Conservation (phyloP, 2,329 filamentous ascomycete genomes). For the Ascochyta rabiei region DNA sequence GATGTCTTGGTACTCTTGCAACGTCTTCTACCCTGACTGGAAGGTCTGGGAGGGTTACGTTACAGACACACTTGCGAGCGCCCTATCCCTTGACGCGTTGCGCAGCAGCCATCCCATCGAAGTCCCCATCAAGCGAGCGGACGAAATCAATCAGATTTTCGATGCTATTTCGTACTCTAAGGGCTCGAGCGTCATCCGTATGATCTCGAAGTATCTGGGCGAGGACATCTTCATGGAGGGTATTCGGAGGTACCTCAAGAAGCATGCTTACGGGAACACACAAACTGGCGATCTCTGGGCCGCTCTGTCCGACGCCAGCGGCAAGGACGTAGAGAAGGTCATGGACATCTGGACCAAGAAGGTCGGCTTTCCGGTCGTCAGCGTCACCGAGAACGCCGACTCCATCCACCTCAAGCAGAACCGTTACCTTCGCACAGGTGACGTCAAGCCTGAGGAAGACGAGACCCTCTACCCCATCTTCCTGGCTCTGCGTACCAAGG, state of each 20-base stretch:
- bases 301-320: constrained; percentile 83
- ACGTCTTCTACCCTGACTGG: constrained; percentile 96
- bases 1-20: constrained; percentile 95
- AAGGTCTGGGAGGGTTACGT: constrained; percentile 97
- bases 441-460: constrained; percentile 93
- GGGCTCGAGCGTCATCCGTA: constrained; percentile 91
- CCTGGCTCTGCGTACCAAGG: constrained; percentile 80
- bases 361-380: constrained; percentile 89
- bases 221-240: constrained; percentile 94
- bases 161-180: constrained; percentile 98
- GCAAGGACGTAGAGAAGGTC: constrained; percentile 85
- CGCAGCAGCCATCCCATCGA: constrained; percentile 96
- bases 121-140: constrained; percentile 91
- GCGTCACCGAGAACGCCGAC: constrained; percentile 76
- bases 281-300: constrained; percentile 90
- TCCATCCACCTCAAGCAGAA: constrained; percentile 92
- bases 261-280: constrained; percentile 96
- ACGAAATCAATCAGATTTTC: constrained; percentile 98
- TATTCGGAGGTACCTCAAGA: constrained; percentile 88
- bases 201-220: constrained; percentile 95
- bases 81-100: constrained; percentile 84
- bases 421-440: constrained; percentile 88
- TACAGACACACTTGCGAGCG: constrained; percentile 87
- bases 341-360: constrained; percentile 99
- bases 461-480: constrained; percentile 87